Evolutionary conservation across 129 eudicot genomes (phyloP), one percentile per base, ranked within the genome.

Genomic region (Deinandra increscens): DNA sequence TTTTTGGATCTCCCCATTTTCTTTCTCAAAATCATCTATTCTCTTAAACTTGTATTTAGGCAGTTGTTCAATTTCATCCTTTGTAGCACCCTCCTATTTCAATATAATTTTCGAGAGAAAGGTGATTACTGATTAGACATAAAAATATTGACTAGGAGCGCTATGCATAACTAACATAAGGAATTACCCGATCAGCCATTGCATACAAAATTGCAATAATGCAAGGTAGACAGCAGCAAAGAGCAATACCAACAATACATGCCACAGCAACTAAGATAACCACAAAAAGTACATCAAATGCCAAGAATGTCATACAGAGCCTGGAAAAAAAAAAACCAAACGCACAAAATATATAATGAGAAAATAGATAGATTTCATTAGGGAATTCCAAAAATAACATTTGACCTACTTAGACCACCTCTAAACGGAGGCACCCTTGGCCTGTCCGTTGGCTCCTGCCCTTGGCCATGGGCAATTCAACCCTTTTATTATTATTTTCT

Each of bases 171-270:
- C n/a, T n/a, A n/a, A 55, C 63, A 65, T 18, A 53, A 7, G 11
- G 39, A 38, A 37, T 74, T 78, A 94, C 99, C 97, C 85, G 99
- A 76, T 87, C 94, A 60, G 96, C 93, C 41, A 90, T 89, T 0
- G 97, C 94, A 82, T 87, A 87, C 55, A 94, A 80, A 66, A 90
- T 78, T 45, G 96, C 97, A 74, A 89, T 87, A 31, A 94, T 83
- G 77, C 96, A 94, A 50, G 97, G 96, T 55, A 94, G 83, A 75
- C 94, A 90, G 82, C 95, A 87, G 86, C 96, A 90, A 64, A 87
- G 89, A 78, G 97, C 97, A 70, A 94, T 76, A 38, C 99, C 94
- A 77, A 90, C 84, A 43, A 87, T 60, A 81, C 95, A 89, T 58
- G 97, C 99, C 83, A 87, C 91, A 53, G 87, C 86, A 75, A 87